Conservation (phyloP, 805 yeast genomes). For the Nadsonia fulvescens region DNA sequence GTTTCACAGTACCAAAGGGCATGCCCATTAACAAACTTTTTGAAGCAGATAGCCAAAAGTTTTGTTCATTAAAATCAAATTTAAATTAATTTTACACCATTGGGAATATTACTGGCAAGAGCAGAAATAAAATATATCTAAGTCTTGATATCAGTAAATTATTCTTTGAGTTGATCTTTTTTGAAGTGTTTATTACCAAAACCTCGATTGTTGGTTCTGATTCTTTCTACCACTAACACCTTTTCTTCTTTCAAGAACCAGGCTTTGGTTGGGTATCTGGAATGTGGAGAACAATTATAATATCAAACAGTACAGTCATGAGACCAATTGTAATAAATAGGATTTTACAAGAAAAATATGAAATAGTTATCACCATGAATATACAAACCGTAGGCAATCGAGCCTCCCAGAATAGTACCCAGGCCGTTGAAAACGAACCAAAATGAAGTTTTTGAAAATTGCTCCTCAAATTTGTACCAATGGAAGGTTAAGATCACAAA, state of each 20-base stretch:
- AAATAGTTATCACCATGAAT: constrained; percentile 16
- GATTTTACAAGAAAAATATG: constrained; percentile 30
- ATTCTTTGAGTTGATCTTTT: constrained; percentile 33
- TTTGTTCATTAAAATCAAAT: constrained; percentile 23
- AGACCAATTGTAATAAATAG: constrained; percentile 41
- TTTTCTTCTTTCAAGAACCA: constrained; percentile 30
- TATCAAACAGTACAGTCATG: constrained; percentile 25
- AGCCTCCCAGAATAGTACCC: constrained; percentile 28
- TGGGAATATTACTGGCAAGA: constrained; percentile 25
- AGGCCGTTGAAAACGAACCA: constrained; percentile 28
- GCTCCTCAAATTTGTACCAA: constrained; percentile 32
- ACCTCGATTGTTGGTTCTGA: constrained; percentile 36
- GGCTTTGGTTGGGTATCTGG: constrained; percentile 37
- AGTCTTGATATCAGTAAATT: constrained; percentile 29
- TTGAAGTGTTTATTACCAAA: constrained; percentile 38
- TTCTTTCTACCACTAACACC: constrained; percentile 31
- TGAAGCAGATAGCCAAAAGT: constrained; percentile 4
- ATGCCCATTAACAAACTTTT: constrained; percentile 19
- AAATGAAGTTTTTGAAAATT: constrained; percentile 26
- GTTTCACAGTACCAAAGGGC: constrained; percentile 20
- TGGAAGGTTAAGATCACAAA: constrained; percentile 37
- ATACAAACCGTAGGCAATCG: constrained; percentile 30
- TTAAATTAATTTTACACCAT: constrained; percentile 35
- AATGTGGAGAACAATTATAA: constrained; percentile 14
- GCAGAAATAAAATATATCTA: constrained; percentile 28